Base-by-base conservation (phyloP, 257 asterid species). In the Ehretia macrophylla region DNA sequence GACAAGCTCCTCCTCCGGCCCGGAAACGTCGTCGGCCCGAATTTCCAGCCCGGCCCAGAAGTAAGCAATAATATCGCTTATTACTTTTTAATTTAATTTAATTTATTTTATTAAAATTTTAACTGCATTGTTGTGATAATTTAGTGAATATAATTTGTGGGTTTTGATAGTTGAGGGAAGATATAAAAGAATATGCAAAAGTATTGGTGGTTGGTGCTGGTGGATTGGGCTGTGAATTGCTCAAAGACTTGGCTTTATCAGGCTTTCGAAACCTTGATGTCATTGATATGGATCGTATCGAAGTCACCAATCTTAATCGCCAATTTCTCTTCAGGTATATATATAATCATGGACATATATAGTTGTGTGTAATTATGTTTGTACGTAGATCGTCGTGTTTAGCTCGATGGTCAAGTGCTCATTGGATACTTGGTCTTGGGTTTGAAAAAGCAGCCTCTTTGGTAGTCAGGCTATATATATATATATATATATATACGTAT, bases 151-250 rank as follows among this genome's bases (percentile, higher is more conserved):
- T 45, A 51, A 32, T n/a, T 69, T 59, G 44, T 60, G 68, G 56
- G 20, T 12, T 70, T 60, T 21, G 20, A 2, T 65, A 93, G 99
- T 75, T 89, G 81, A 83, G 95, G 54, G 95, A 81, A 46, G 99
- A 83, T 67, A 66, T 93, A 32, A 89, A 81, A 73, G 95, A 88
- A 73, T 81, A 68, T 69, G 90, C 70, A 62, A 93, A 66, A 59
- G 86, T 89, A 44, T 79, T 93, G 87, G 97, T 89, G 78, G 94
- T 89, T 60, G 99, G 99, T 42, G 97, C 97, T 16, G 99, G 97
- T 70, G 99, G 99, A 46, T 83, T 93, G 75, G 99, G 99, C 62
- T 89, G 97, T 73, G 99, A 93, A 63, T 81, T 93, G 84, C 85
- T 89, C 0, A 89, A 93, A 84, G 99, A 93, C 67, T 80, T 93